phyloP scores from a whole-genome alignment of 1,284 basidiomycete genomes.

The Paramarasmius palmivorus region DNA sequence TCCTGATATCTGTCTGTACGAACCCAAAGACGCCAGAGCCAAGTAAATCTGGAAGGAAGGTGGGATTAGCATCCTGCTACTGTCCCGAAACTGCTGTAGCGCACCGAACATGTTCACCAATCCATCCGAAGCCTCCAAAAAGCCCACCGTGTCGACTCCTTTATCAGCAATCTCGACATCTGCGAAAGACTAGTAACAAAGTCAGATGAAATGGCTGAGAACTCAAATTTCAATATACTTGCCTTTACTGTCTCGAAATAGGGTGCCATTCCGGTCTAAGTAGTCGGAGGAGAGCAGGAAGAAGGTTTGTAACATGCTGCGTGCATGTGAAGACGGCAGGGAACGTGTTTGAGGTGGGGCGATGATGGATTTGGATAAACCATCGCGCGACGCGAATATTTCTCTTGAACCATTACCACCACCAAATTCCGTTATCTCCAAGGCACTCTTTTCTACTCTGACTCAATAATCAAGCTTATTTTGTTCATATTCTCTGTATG shows the following conservation, averaged over 20 bases:
- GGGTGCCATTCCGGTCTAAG: conserved; percentile 39
- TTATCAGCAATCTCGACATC: conserved; percentile 77
- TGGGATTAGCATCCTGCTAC: conserved; percentile 9
- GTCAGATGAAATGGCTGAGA: background rate
- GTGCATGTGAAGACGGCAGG: background rate
- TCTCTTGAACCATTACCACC: too few species aligned
- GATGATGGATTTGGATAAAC: too few species aligned
- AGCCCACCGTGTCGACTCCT: conserved; percentile 83
- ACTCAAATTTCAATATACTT: conserved; percentile 6
- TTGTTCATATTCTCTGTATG: too few species aligned
- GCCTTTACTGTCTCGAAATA: conserved; percentile 86
- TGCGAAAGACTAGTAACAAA: conserved; percentile 71
- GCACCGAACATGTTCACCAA: conserved; percentile 89
- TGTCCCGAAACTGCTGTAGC: conserved; percentile 26
- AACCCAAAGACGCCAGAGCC: conserved; percentile 88
- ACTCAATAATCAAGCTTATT: too few species aligned
- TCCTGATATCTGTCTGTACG: conserved; percentile 88
- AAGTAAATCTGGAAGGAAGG: conserved; percentile 66
- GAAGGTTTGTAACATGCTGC: background rate
- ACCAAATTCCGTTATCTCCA: too few species aligned
- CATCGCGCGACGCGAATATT: too few species aligned
- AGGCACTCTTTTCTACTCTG: too few species aligned
- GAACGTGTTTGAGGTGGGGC: too few species aligned
- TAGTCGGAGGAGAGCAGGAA: background rate
- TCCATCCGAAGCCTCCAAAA: conserved; percentile 90